Evolutionary conservation across 2,329 filamentous ascomycete genomes (phyloP).

Genomic region (Saccharata proteae): DNA sequence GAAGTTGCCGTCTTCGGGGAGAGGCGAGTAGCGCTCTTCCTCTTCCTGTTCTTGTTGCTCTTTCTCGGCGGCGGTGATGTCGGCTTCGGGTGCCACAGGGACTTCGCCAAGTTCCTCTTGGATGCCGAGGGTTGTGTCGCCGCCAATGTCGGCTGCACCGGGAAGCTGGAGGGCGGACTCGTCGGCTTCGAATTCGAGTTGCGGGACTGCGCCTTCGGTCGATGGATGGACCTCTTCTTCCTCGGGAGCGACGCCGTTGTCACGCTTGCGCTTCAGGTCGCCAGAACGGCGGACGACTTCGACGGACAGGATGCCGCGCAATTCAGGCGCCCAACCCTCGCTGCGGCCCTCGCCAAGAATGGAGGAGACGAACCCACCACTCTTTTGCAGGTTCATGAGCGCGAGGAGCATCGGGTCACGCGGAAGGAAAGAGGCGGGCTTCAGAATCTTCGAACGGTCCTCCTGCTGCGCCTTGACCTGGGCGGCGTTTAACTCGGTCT

Average conservation of each 20-base stretch:
- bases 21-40: constrained; percentile 24
- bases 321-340: constrained; percentile 77
- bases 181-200: constrained; percentile 44
- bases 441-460: constrained; percentile 77
- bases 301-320: constrained; percentile 82
- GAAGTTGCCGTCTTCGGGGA: constrained; percentile 49
- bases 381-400: constrained; percentile 84
- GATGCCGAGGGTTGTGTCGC: constrained; percentile 16
- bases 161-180: constrained; percentile 29
- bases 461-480: constrained; percentile 80
- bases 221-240: constrained; percentile 37
- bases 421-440: constrained; percentile 69
- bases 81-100: constrained; percentile 1
- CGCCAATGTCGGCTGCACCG: constrained; percentile 28
- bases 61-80: constrained; percentile 14
- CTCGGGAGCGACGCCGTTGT: constrained; percentile 73
- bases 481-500: constrained; percentile 62
- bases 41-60: constrained; percentile 18
- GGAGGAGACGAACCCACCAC: constrained; percentile 76
- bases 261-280: constrained; percentile 87
- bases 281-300: constrained; percentile 64
- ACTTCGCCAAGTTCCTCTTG: constrained; percentile 10
- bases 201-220: constrained; percentile 37
- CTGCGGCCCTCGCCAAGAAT: constrained; percentile 73
- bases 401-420: constrained; percentile 78